Conservation (phyloP, 345 rosid genomes). For the Bruguiera parviflora region DNA sequence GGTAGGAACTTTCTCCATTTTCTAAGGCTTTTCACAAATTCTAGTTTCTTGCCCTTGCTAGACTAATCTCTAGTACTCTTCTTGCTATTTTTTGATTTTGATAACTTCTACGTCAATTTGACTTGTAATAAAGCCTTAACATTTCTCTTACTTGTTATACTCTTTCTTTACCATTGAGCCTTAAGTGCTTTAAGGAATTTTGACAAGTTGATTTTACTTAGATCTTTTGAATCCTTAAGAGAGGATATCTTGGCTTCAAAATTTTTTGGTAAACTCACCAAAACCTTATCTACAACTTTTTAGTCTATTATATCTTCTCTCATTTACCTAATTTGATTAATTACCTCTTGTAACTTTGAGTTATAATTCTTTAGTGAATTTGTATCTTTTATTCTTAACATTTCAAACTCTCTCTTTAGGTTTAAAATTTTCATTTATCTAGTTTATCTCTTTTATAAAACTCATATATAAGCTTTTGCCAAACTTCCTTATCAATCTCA, state of each 20-base stretch:
- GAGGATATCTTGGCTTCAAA: not conserved
- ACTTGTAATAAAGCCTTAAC: not conserved
- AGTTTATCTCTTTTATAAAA: not conserved
- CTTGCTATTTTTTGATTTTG: not conserved
- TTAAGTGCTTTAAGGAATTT: not conserved
- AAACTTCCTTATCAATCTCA: not conserved
- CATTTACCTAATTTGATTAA: not conserved
- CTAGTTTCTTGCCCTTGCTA: not conserved
- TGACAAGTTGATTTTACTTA: not conserved
- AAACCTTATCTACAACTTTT: not conserved
- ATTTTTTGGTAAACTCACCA: not conserved
- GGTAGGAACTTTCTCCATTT: not conserved
- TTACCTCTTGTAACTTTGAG: not conserved
- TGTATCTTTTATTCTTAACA: not conserved
- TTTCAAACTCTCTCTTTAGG: not conserved
- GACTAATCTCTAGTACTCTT: not conserved
- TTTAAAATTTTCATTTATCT: not conserved
- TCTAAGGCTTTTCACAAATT: not conserved
- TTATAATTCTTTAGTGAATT: not conserved
- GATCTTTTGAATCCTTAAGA: not conserved
- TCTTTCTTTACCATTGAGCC: not conserved
- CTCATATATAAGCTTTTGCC: not conserved
- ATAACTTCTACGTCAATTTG: not conserved
- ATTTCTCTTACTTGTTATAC: not conserved
- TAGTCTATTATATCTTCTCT: not conserved